Evolutionary conservation across 768 basidiomycete genomes (phyloP), one percentile per base, ranked within the genome.

Genomic region (Leccinum boreale): DNA sequence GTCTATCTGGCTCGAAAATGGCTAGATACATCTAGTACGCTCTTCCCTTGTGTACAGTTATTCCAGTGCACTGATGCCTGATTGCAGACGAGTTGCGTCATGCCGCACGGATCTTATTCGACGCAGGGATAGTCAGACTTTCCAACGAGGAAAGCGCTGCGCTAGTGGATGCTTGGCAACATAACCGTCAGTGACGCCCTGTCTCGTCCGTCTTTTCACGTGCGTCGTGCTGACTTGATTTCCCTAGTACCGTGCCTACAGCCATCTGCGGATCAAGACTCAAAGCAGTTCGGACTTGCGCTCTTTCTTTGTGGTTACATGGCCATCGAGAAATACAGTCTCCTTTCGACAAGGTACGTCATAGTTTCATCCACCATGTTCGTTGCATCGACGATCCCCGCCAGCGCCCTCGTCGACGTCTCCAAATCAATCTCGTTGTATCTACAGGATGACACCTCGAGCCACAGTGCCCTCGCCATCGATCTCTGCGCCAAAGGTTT

Each of bases 401-500:
- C 1, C 62, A 96, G 94, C 56, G 79, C 86, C 1, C 79, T 99
- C 19, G 87, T 84, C 23, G 90, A 95, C 61, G 85, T 94, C 52
- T 86, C 95, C 1, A 88, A 87, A 65, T 96, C 94, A 0, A 83
- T 98, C 55, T 78, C 81, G 1, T 63, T 87, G 9, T 94, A 89
- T 65, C 78, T 99, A 12, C 81, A 92, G 54, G 87, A 92, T 58
- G 85, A 89, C 50, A 75, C 79, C 7, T 85, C 86, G 0, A 77
- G 77, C 1, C 83, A 90, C 68, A 78, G 87, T 7, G 77, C 84
- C 4, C 77, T 94, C 12, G 93, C 91, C 0, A 86, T 97, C 61
- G 96, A 98, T 66, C 78, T 98, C 10, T 94, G 92, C 64, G 87
- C 90, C 2, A 85, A 90, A 47, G 96, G 96, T 0, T 98, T 98